Evolutionary conservation across 169 alveolate genomes (phyloP).

Genomic region (Cyclospora cayetanensis): DNA sequence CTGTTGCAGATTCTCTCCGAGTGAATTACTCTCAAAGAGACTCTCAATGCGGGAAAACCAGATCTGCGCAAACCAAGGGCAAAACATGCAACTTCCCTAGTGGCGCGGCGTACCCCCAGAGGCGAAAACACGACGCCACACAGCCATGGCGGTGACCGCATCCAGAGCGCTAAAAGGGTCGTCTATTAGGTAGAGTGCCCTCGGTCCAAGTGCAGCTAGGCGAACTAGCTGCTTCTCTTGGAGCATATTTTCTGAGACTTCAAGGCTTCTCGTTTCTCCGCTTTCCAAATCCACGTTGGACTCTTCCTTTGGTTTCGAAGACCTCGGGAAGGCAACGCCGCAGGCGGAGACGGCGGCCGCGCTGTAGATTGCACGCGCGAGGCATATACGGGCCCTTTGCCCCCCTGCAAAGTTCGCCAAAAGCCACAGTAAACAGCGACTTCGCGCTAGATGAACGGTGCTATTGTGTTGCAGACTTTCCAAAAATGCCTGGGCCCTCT

Average conservation of each 20-base stretch:
- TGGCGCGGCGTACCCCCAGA: conserved; percentile 64
- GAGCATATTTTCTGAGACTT: not conserved
- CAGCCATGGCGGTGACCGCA: conserved; percentile 66
- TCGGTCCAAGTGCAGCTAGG: not conserved
- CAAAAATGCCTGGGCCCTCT: no score
- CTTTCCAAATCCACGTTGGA: not conserved
- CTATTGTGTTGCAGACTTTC: no score
- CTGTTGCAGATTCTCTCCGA: no score
- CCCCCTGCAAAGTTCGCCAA: no score
- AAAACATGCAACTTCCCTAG: no score
- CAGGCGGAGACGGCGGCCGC: conserved; percentile 13
- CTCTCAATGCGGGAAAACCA: no score
- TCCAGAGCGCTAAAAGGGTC: conserved; percentile 81
- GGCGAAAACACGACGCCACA: conserved; percentile 47
- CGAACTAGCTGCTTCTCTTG: not conserved
- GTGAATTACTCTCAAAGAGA: no score
- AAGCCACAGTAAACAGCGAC: no score
- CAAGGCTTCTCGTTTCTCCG: no score
- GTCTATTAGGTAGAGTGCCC: conserved; percentile 75
- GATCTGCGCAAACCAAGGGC: no score
- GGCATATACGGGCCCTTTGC: conserved; percentile 27
- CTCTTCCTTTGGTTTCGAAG: not conserved
- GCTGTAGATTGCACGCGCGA: conserved; percentile 51
- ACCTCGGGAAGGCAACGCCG: not conserved
- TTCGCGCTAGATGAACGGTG: no score